Evolutionary conservation across 2,329 filamentous ascomycete genomes (phyloP), one percentile per base, ranked within the genome.

Genomic region (Decorospora gaudefroyi): DNA sequence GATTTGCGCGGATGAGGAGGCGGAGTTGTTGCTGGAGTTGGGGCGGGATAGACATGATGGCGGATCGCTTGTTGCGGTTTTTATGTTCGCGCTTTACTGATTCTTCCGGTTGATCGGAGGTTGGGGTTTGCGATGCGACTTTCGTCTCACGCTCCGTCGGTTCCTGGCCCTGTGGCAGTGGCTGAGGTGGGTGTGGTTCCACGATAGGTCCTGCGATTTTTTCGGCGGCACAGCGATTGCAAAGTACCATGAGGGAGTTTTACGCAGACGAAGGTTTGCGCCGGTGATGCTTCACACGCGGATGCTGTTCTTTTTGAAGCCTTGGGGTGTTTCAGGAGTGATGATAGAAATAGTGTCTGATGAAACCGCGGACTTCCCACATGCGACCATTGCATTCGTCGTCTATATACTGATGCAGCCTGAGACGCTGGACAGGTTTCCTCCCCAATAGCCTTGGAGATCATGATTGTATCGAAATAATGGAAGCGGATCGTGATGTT

Each of bases 1-100:
- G 77, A 46, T 73, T 72, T 36, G 55, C 59, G 23, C 59, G 59
- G 12, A 62, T 61, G 19, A 62, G 43, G 21, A 62, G 42, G 23
- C 59, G 57, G 27, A 62, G 48, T 8, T 46, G 42, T 25, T 59
- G 51, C 7, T 49, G 49, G 15, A 62, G 53, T 2, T 35, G 34
- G 1, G 46, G 42, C 3, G 56, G 57, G 1, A 56, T 39, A 7
- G 26, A 34, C 38, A 45, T 52, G 22, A 17, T 39, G 4, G 10
- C 16, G 10, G 22, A 19, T 27, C 13, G 22, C 31, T 3, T 34
- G 18, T 1, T 16, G 19, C 10, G 26, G 23, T 2, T 10, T 25
- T 40, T 12, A 23, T 6, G 32, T 17, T 18, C 22, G 32, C n/a
- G 37, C 28, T 25, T 32, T 32, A 7, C 5, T 32, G 26, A n/a